These are phyloP conservation scores for Carallia pectinifolia DNA, from an alignment of 345 rosid genomes.

Conservation along the genomic window DNA sequence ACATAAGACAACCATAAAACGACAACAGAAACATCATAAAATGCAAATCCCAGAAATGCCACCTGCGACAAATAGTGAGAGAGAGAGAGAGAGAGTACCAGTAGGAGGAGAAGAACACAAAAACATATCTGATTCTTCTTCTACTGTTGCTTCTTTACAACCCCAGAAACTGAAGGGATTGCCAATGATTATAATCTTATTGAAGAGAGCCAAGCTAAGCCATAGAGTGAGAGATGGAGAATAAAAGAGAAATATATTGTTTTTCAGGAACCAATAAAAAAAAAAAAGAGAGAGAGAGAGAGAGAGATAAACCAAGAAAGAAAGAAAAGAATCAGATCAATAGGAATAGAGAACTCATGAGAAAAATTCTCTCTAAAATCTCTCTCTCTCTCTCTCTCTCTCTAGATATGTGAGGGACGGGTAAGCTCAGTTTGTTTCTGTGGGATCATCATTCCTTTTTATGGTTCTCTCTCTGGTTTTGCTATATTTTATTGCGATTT, in stretches of 20 bases:
- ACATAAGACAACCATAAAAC: neutral
- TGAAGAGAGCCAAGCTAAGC: neutral
- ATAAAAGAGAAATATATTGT: neutral
- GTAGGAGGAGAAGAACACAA: neutral
- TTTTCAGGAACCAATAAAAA: no score
- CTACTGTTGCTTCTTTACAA: constrained; percentile 3
- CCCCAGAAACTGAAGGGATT: constrained; percentile 1
- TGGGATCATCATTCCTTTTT: constrained; percentile 5
- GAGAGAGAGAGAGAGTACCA: constrained; percentile 3
- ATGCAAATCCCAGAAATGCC: constrained; percentile 14
- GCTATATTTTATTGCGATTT: no score
- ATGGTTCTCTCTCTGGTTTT: constrained; percentile 6
- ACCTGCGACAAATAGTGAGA: neutral
- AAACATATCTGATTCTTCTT: neutral
- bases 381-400: constrained; percentile 9
- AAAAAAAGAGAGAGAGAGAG: neutral
- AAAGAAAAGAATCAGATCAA: constrained; percentile 7
- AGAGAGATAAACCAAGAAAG: neutral
- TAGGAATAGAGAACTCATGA: neutral
- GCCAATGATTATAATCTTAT: neutral
- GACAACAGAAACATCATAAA: neutral
- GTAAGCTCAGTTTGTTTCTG: neutral
- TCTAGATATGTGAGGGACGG: neutral
- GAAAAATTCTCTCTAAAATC: neutral
- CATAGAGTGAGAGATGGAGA: neutral